A percentile compares a stretch with the other conserved stretches of the same genome.
phyloP scores from a whole-genome alignment of 2,329 filamentous ascomycete genomes.

The Zymoseptoria ardabiliae region DNA sequence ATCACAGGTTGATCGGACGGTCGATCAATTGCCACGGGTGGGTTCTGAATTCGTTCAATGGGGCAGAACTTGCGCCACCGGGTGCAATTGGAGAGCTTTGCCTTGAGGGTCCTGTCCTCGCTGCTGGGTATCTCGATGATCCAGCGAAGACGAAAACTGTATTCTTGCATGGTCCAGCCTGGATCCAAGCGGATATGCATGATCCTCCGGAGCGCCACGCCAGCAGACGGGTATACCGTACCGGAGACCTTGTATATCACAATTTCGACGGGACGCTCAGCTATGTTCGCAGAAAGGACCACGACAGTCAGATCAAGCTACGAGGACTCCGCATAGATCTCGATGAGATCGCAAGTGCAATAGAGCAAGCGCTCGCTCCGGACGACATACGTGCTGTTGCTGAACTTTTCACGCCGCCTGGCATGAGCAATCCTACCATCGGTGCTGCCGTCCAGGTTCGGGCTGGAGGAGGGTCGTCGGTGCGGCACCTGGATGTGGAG shows the following conservation, averaged over 20 bases:
- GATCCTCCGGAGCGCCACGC: slow-evolving; percentile 27
- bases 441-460: too few relatives aligned
- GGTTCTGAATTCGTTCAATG: slow-evolving; percentile 26
- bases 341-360: slow-evolving; percentile 39
- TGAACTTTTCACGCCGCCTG: too few relatives aligned
- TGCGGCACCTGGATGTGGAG: too few relatives aligned
- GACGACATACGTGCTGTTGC: neutral
- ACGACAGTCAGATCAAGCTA: slow-evolving; percentile 49
- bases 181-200: slow-evolving; percentile 11
- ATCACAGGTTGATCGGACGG: slow-evolving; percentile 5
- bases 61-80: slow-evolving; percentile 30
- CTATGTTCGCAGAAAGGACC: slow-evolving; percentile 51
- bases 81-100: slow-evolving; percentile 42
- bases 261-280: slow-evolving; percentile 45
- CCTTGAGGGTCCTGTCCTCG: slow-evolving; percentile 40
- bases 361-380: neutral
- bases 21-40: slow-evolving; percentile 17
- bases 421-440: too few relatives aligned
- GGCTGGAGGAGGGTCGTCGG: too few relatives aligned
- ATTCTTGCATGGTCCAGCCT: slow-evolving; percentile 27
- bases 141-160: slow-evolving; percentile 22
- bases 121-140: slow-evolving; percentile 36
- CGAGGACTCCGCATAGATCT: slow-evolving; percentile 58
- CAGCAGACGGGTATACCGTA: slow-evolving; percentile 47
- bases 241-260: slow-evolving; percentile 52